phyloP scores from a whole-genome alignment of 2,329 filamentous ascomycete species.

The Xylaria sp. region DNA sequence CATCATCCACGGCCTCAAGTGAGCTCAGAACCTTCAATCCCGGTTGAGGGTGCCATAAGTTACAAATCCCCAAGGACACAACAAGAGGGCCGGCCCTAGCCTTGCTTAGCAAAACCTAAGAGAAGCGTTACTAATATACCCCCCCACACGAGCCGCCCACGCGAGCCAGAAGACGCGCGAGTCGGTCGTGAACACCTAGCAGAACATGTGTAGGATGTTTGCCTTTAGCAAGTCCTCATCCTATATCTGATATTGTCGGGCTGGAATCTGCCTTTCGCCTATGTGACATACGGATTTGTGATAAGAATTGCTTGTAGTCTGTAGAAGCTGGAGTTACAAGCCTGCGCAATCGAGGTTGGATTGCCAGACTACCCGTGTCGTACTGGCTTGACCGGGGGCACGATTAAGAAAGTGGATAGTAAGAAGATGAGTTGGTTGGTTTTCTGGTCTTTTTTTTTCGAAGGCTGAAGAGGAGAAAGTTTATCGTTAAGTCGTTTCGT shows the following conservation, averaged over 20 bases:
- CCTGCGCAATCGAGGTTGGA: conserved; percentile 33
- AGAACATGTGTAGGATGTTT: conserved; percentile 11
- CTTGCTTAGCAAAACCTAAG: conserved; percentile 1
- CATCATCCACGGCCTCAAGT: conserved; percentile 12
- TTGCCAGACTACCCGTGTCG: conserved; percentile 43
- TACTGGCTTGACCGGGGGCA: conserved; percentile 41
- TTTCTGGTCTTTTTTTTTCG: conserved; percentile 40
- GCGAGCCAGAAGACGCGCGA: background rate
- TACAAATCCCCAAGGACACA: conserved; percentile 1
- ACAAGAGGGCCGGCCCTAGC: background rate
- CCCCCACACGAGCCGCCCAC: background rate
- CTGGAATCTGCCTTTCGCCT: conserved; percentile 6
- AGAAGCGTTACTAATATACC: conserved; percentile 12
- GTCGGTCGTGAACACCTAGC: conserved; percentile 7
- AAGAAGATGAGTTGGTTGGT: conserved; percentile 46
- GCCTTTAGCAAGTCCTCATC: conserved; percentile 1
- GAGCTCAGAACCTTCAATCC: conserved; percentile 12
- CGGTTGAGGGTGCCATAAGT: conserved; percentile 4
- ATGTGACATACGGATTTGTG: conserved; percentile 23
- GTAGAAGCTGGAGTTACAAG: conserved; percentile 34
- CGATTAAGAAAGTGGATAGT: conserved; percentile 47
- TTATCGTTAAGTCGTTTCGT: conserved; percentile 59
- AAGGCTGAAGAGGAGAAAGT: conserved; percentile 43
- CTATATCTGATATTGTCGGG: conserved; percentile 9
- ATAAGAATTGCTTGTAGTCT: conserved; percentile 28